Evolutionary conservation across 2,329 filamentous ascomycete species (phyloP).

Genomic region (Epichloe glyceriae): DNA sequence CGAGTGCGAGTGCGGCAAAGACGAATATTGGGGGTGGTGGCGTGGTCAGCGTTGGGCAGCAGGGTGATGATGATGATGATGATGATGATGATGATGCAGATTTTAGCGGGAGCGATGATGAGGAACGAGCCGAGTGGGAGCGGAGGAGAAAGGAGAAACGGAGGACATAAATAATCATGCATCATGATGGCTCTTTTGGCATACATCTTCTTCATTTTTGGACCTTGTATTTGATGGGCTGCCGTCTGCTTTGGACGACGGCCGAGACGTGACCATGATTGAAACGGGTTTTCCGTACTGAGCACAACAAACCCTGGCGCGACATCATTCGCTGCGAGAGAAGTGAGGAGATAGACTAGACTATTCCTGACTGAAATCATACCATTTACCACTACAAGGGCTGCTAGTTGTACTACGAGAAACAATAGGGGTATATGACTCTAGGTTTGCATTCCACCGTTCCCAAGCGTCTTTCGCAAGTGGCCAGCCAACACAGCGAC

Average conservation of each 20-base stretch:
- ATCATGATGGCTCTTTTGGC: not conserved
- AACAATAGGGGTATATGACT: conserved; percentile 5
- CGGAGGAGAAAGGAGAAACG: conserved; percentile 32
- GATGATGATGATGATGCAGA: conserved; percentile 42
- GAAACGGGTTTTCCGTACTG: not conserved
- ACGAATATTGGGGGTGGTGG: conserved; percentile 10
- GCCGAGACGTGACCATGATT: not conserved
- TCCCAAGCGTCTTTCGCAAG: not conserved
- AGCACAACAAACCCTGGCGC: not conserved
- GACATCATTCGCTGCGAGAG: not conserved
- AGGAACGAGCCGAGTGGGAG: conserved; percentile 50
- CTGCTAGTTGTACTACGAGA: not conserved
- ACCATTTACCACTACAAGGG: conserved; percentile 4
- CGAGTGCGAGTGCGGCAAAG: not conserved
- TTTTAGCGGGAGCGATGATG: conserved; percentile 51
- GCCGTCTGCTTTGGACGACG: not conserved
- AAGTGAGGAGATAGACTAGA: not conserved
- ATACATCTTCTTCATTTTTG: not conserved
- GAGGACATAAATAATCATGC: conserved; percentile 7
- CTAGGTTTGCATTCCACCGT: conserved; percentile 5
- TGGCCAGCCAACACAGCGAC: not conserved
- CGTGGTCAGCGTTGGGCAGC: not conserved
- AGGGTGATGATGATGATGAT: not conserved
- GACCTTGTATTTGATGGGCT: no score
- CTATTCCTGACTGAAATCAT: not conserved